phyloP scores from a whole-genome alignment of 2,329 filamentous ascomycete genomes.

The Sporothrix humicola region DNA sequence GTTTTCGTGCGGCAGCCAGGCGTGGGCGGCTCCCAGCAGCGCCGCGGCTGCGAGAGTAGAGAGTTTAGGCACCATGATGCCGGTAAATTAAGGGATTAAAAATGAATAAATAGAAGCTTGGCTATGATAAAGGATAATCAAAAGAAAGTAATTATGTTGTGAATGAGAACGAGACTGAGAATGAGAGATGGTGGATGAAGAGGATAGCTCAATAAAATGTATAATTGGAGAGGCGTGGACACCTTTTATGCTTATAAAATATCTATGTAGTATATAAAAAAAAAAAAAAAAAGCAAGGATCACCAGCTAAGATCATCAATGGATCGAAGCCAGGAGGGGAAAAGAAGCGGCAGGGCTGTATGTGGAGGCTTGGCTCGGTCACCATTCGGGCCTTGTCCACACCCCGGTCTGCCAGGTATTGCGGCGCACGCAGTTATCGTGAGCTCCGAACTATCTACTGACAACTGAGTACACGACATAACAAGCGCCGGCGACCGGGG shows the following conservation, averaged over 20 bases:
- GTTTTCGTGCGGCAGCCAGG: conserved; percentile 35
- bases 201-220: too few species aligned
- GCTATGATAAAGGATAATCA: background rate
- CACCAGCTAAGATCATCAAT: too few species aligned
- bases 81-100: background rate
- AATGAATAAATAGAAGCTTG: background rate
- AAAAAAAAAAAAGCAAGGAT: too few species aligned
- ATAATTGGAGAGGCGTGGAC: too few species aligned
- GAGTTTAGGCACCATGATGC: background rate
- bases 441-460: background rate
- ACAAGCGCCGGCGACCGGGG: background rate
- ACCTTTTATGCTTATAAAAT: too few species aligned
- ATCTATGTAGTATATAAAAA: too few species aligned
- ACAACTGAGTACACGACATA: too few species aligned
- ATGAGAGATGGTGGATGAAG: too few species aligned
- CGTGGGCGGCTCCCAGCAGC: conserved; percentile 21
- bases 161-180: too few species aligned
- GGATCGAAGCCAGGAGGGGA: background rate
- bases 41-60: background rate
- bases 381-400: background rate
- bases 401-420: background rate
- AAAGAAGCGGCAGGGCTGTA: background rate
- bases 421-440: background rate
- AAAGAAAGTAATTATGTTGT: background rate
- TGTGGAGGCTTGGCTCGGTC: background rate